Evolutionary conservation across 768 basidiomycete genomes (phyloP), one percentile per base, ranked within the genome.

Genomic region (Podaxis sp.): DNA sequence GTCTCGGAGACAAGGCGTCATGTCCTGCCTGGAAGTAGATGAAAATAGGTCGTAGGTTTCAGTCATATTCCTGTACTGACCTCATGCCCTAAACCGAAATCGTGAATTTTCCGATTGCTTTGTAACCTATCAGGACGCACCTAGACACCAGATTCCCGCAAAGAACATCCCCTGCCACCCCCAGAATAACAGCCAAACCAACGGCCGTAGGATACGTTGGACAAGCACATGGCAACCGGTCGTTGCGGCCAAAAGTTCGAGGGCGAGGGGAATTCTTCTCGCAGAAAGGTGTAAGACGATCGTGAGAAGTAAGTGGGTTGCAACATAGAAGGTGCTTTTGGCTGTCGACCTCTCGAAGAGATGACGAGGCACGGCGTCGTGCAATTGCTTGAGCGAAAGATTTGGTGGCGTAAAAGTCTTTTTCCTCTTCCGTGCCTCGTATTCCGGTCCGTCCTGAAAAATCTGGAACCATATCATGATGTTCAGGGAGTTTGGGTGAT

Each of bases 371-470:
- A 85, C 78, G 6, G 78, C 83, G 13, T 77, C 73, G 63, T 77
- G 82, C 37, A 85, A 68, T 36, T 80, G 74, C 59, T 79, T 80
- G 51, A 82, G 61, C 17, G 74, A 75, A 24, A 78, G n/a, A 59
- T 77, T 71, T 3, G 81, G 80, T 4, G 79, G 80, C 4, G 73
- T 69, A 65, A 82, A 82, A 0, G 73, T 67, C 27, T 69, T 67
- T 57, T 71, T 76, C 25, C 69, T 69, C 63, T 71, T 77, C 36
- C 81, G 75, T n/a, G 76, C 74, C 64, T 80, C 77, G 66, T 80
- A 83, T 74, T 83, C 83, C 22, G 80, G 80, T 29, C 81, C 77
- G 64, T 83, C 80, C 59, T 74, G 73, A 52, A 82, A 79, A 29
- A 75, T 68, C 65, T 79, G 78, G 60, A 73, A 79, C 78, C 78